Evolutionary conservation across 495 filamentous ascomycete genomes (phyloP), one percentile per base, ranked within the genome.

Genomic region (Penicillium goetzii): DNA sequence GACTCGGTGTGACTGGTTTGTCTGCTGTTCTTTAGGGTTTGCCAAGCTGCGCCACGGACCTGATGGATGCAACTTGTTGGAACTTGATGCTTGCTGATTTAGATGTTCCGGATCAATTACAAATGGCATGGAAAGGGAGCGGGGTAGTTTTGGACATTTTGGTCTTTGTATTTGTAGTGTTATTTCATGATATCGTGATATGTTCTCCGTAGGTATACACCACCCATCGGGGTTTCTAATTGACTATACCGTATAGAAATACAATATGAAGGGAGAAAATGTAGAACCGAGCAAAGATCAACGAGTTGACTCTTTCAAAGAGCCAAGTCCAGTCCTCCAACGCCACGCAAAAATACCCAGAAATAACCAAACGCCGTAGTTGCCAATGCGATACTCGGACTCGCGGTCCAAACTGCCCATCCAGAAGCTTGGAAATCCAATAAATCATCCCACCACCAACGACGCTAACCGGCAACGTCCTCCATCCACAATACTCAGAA

Each of bases 401-500:
- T 17, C 6, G 4, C 36, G 1, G 15, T 17, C 36, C 14, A 40
- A 3, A 40, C 12, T 40, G 14, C 6, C 1, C 3, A 3, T 6
- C 47, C 25, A 30, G 12, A 26, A 51, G 47, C 47, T 12, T 8
- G 0, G 14, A 14, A 49, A 15, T 32, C 21, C 38, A 21, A 53
- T 19, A 56, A 11, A n/a, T 60, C 28, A 23, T 26, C 19, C 26
- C 11, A 49, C 60, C 11, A 43, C 38, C 40, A 66, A 54, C 15
- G 56, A 63, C 7, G 60, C 56, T 11, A 72, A 43, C 6, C 56
- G 47, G 30, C 40, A 65, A 10, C 21, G 47, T 26, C 38, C 34
- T 0, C 62, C 67, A 47, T 65, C 58, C 19, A 80, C 62, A n/a
- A 60, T 2, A n/a, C 30, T 38, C 32, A 72, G 26, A 61, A 88